Evolutionary conservation across 2,329 filamentous ascomycete species (phyloP), one percentile per base, ranked within the genome.

Genomic region (Ophiosphaerella korrae): DNA sequence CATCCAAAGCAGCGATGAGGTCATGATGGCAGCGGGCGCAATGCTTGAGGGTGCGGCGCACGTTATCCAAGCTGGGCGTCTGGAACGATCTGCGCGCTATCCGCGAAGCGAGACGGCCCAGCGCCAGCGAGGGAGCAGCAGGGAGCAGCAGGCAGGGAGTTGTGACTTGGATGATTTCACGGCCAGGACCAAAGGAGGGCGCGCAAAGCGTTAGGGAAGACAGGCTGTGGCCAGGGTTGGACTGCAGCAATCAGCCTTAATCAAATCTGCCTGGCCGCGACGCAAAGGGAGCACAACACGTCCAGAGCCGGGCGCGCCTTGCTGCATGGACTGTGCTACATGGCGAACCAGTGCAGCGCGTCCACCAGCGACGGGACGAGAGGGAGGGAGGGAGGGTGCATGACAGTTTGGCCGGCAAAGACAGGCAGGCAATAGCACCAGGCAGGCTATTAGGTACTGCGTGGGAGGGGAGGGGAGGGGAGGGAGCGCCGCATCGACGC

Each of bases 171-270:
- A 11, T 29, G 26, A 11, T 29, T 29, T 29, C 26, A 29, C 3
- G 48, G 51, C 50, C 35, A 44, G 53, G 56, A 52, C 44, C 42
- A 48, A 39, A 48, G 40, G 43, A 44, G 45, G 39, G 14, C 26
- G 41, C 18, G 31, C 21, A 24, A 24, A 16, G 50, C 36, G 44
- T 50, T 48, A 37, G 48, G 42, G 50, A 50, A 50, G 43, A 52
- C 48, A 42, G 43, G 34, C 43, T 45, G 43, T 32, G 43, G 43
- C 21, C 42, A 21, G 18, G 18, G 18, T 21, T 21, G 18, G 18
- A 57, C 45, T 53, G 53, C 51, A 48, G 48, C 53, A 50, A 54
- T 59, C 60, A 63, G 60, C 52, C 60, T 55, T 52, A 51, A 51
- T 51, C 37, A 48, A 50, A 53, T 18, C 21, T 54, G 48, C 26